A percentile compares a stretch with the other conserved stretches of the same genome.
phyloP scores from a whole-genome alignment of 2,329 filamentous ascomycete species.

The Fusarium floridanum region DNA sequence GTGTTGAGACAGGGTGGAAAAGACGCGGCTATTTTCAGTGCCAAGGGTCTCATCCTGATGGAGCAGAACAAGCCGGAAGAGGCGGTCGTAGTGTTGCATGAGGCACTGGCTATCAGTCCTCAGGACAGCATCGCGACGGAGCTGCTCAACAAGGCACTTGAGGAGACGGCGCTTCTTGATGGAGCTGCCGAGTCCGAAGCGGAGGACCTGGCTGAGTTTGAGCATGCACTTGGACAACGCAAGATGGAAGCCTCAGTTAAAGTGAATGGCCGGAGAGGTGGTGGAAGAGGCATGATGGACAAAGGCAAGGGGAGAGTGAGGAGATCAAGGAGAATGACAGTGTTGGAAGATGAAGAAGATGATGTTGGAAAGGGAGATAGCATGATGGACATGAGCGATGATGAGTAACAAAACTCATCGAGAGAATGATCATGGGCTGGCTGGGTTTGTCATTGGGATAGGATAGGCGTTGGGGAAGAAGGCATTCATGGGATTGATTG shows the following conservation, averaged over 20 bases:
- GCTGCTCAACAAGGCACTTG: slow-evolving; percentile 78
- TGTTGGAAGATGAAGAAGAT: slow-evolving; percentile 52
- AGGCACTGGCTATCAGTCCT: slow-evolving; percentile 82
- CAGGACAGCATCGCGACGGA: slow-evolving; percentile 88
- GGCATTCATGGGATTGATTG: slow-evolving; percentile 9
- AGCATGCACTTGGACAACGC: slow-evolving; percentile 63
- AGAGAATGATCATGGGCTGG: slow-evolving; percentile 10
- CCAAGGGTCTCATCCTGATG: slow-evolving; percentile 86
- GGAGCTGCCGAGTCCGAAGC: slow-evolving; percentile 61
- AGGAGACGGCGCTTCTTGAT: slow-evolving; percentile 67
- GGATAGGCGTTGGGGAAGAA: slow-evolving; percentile 31
- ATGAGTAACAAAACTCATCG: slow-evolving; percentile 52
- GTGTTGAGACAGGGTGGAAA: slow-evolving; percentile 87
- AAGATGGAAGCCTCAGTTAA: slow-evolving; percentile 59
- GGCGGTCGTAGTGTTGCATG: slow-evolving; percentile 85
- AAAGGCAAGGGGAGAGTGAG: slow-evolving; percentile 63
- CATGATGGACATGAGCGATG: slow-evolving; percentile 70
- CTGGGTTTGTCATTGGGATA: slow-evolving; percentile 25
- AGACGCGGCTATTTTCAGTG: slow-evolving; percentile 81
- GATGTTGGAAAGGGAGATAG: slow-evolving; percentile 58
- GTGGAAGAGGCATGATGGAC: slow-evolving; percentile 44
- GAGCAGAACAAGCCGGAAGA: slow-evolving; percentile 81
- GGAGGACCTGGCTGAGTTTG: slow-evolving; percentile 63
- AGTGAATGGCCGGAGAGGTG: slow-evolving; percentile 47
- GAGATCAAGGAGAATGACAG: slow-evolving; percentile 47